Evolutionary conservation across 192 early-diverging fungal genomes (phyloP).

Genomic region (Umbelopsis isabellina): DNA sequence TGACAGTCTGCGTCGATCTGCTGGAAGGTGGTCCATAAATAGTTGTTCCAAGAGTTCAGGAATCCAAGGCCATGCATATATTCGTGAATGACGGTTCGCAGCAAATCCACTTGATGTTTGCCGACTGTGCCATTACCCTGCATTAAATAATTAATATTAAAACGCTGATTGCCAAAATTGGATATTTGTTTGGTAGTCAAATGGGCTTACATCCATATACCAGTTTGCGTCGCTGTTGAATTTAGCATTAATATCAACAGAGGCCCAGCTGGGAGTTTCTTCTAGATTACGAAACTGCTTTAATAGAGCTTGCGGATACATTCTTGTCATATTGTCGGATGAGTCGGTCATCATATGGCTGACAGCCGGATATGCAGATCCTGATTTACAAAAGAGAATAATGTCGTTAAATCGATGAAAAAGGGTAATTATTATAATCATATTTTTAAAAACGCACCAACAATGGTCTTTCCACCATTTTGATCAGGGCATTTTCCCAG

Average conservation of each 20-base stretch:
- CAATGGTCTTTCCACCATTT: conserved; percentile 21
- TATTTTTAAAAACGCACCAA: neutral
- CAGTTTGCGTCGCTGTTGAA: conserved; percentile 42
- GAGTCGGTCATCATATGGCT: conserved; percentile 34
- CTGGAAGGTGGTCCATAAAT: conserved; percentile 28
- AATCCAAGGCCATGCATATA: conserved; percentile 52
- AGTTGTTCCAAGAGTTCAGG: conserved; percentile 34
- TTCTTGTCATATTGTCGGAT: conserved; percentile 34
- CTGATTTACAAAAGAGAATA: conserved; percentile 17
- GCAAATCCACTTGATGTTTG: conserved; percentile 40
- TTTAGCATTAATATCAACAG: conserved; percentile 40
- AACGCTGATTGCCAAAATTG: neutral
- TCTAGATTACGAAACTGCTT: conserved; percentile 39
- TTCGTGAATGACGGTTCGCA: conserved; percentile 45
- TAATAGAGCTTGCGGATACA: conserved; percentile 47
- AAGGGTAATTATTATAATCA: neutral
- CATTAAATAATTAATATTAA: neutral
- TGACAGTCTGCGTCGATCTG: conserved; percentile 19
- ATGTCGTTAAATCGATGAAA: neutral
- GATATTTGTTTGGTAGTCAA: neutral
- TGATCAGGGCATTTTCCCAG: conserved; percentile 15
- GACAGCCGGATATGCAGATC: conserved; percentile 39
- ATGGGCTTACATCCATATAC: conserved; percentile 34
- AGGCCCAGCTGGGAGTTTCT: conserved; percentile 23
- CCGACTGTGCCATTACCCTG: conserved; percentile 30